Base-by-base conservation (phyloP, 2,329 filamentous ascomycete genomes). In the Pyrenophora seminiperda region DNA sequence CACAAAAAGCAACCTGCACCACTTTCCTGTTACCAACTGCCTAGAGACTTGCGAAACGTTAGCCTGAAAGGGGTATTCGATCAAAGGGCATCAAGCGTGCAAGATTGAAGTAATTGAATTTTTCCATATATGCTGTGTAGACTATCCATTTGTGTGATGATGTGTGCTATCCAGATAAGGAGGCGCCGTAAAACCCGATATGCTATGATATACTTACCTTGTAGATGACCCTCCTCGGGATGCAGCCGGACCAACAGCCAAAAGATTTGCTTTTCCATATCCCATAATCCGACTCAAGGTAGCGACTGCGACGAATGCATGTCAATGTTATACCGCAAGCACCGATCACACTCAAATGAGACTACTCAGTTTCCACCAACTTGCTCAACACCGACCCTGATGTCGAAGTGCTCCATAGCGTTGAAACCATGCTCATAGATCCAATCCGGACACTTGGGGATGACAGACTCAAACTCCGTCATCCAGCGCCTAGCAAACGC, bases 351-450 rank as follows among this genome's bases (percentile, higher is more conserved):
- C 13, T 32, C 34, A 10, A 10, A 10, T 7, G 33, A 20, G 3
- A 27, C 22, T 9, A 13, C 14, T 14, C 36, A 32, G 7, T 49
- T 17, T 13, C 5, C 22, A 6, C 11, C 14, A 15, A 30, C 19
- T 20, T 42, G 13, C 27, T 53, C 52, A 15, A 62, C 53, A 3
- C 66, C 65, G 13, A 70, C 62, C 49, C 59, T 66, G 47, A 70
- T 41, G 1, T 65, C 49, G 24, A 67, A 71, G 45, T 63, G 37
- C 46, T 69, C 65, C 66, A 69, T 67, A 1, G 9, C 3, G 1
- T 14, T 48, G 32, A 70, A 71, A 9, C 68, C 67, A 22, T 49
- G 50, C 2, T 47, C 38, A 3, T 5, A 4, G 3, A 67, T 51
- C 67, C 67, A 70, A 20, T 44, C 31, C 5, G 53, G 45, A 7